phyloP scores from a whole-genome alignment of 2,329 filamentous ascomycete species.

The Epichloe gansuensis region DNA sequence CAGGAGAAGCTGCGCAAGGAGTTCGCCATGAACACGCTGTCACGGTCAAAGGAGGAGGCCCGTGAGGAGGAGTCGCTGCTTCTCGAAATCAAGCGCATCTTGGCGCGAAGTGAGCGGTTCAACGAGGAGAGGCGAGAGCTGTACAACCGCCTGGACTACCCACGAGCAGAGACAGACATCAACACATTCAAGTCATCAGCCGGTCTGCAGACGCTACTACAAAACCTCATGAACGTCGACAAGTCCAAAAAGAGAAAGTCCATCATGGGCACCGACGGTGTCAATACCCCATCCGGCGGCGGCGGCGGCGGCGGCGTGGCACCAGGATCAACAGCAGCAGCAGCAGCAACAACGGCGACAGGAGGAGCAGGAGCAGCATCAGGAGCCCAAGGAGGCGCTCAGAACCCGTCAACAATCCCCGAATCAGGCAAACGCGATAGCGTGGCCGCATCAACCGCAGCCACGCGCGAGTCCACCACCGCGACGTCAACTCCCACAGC shows the following conservation, averaged over 20 bases:
- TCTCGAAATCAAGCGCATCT: constrained; percentile 81
- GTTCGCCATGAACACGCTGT: constrained; percentile 67
- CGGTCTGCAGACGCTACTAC: constrained; percentile 66
- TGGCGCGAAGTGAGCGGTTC: constrained; percentile 72
- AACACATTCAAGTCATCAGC: constrained; percentile 67
- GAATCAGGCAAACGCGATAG: constrained; percentile 36
- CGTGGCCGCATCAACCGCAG: constrained; percentile 32
- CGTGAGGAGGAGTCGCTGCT: constrained; percentile 84
- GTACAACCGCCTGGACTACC: constrained; percentile 76
- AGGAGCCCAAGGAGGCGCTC: constrained; percentile 16
- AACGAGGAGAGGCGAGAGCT: constrained; percentile 80
- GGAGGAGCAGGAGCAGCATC: constrained; percentile 15
- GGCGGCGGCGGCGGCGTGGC: neutral
- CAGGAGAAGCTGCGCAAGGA: constrained; percentile 73
- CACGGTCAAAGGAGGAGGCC: constrained; percentile 73
- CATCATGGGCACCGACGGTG: constrained; percentile 46
- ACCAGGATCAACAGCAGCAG: constrained; percentile 10
- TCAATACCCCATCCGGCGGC: constrained; percentile 24
- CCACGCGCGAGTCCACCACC: constrained; percentile 20
- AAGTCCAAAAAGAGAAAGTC: constrained; percentile 81
- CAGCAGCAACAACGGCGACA: constrained; percentile 7
- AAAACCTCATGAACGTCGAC: constrained; percentile 70
- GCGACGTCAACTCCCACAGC: constrained; percentile 22
- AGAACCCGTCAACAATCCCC: constrained; percentile 19
- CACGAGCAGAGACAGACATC: constrained; percentile 55